These are phyloP conservation scores for Dipteronia dyeriana DNA, from an alignment of 345 rosid species.

Conservation along the genomic window DNA sequence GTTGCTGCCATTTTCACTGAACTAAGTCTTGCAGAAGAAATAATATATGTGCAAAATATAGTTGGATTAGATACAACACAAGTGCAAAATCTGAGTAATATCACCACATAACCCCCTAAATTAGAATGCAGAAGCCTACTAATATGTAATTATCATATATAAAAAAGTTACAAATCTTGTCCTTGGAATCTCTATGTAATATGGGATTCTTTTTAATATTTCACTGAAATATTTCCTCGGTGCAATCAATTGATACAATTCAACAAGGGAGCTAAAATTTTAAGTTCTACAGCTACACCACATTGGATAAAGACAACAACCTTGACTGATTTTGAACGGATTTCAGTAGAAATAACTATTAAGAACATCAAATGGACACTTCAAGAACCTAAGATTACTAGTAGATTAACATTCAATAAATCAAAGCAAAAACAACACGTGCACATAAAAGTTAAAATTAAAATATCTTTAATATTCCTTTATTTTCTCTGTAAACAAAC, in stretches of 20 bases:
- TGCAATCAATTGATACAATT: neutral
- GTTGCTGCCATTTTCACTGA: constrained; percentile 58
- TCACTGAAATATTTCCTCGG: neutral
- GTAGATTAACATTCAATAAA: neutral
- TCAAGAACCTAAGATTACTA: neutral
- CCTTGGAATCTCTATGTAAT: neutral
- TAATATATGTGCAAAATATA: constrained; percentile 22
- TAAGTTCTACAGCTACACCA: neutral
- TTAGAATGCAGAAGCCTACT: neutral
- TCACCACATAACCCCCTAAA: neutral
- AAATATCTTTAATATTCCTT: neutral
- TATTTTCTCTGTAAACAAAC: neutral
- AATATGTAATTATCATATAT: neutral
- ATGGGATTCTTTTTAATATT: neutral
- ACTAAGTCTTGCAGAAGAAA: constrained; percentile 24
- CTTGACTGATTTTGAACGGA: neutral
- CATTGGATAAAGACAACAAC: neutral
- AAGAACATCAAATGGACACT: neutral
- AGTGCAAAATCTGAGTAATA: neutral
- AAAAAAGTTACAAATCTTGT: neutral
- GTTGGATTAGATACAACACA: neutral
- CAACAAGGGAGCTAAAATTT: neutral
- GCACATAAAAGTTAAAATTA: neutral
- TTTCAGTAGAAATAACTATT: neutral
- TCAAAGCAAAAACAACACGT: constrained; percentile 3